A percentile compares a stretch with the other conserved stretches of the same genome.
Conservation (phyloP, 768 basidiomycete genomes). For the Lactarius indigo region DNA sequence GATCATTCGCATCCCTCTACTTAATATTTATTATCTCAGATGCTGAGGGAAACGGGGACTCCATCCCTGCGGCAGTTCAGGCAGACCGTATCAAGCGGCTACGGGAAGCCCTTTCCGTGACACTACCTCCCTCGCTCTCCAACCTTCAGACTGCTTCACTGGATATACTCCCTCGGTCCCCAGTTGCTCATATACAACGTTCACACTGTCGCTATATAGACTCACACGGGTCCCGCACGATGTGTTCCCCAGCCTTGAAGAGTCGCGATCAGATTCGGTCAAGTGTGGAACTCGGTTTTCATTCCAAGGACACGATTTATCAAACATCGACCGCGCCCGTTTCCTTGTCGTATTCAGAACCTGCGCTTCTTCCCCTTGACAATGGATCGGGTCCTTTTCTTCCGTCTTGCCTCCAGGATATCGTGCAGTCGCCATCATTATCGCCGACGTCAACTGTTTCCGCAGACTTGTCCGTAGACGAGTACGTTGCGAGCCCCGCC, state of each 20-base stretch:
- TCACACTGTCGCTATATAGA: conserved; percentile 2
- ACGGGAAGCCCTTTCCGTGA: conserved; percentile 54
- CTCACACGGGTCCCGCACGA: conserved; percentile 1
- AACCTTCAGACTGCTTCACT: conserved; percentile 1
- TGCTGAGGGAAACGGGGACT: conserved; percentile 86
- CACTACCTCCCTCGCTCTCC: conserved; percentile 16
- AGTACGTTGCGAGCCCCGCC: conserved; percentile 33
- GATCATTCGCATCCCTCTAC: conserved; percentile 9
- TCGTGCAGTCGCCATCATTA: conserved; percentile 63
- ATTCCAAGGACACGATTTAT: conserved; percentile 58
- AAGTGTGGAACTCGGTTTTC: conserved; percentile 45
- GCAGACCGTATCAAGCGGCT: conserved; percentile 79
- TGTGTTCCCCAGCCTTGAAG: neutral
- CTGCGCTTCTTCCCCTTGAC: conserved; percentile 27
- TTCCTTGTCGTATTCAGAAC: conserved; percentile 35
- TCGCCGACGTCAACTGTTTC: conserved; percentile 54
- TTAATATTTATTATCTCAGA: conserved; percentile 39
- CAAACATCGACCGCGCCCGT: conserved; percentile 54
- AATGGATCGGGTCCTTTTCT: conserved; percentile 45
- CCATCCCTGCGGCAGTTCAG: conserved; percentile 80
- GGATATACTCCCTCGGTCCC: neutral
- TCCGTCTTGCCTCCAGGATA: conserved; percentile 76
- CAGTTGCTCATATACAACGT: conserved; percentile 3
- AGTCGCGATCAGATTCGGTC: conserved; percentile 23
- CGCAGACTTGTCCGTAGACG: conserved; percentile 62